A percentile compares a stretch with the other conserved stretches of the same genome.
Conservation (phyloP, 1,284 basidiomycete species). For the Farysia itapuensis region DNA sequence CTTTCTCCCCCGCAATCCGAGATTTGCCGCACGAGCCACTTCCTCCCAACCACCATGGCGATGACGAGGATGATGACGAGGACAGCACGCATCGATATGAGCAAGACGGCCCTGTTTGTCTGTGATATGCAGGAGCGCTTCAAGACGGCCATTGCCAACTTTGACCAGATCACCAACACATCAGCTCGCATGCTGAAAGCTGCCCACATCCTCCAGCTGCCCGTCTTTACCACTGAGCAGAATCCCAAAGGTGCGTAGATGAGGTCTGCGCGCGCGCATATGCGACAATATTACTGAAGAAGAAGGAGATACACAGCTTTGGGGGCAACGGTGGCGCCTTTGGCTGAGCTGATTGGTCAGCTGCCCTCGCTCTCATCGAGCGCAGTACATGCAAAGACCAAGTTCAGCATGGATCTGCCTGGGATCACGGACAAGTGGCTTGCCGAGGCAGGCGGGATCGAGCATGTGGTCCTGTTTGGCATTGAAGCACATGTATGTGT, state of each 20-base stretch:
- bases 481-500: constrained; percentile 89
- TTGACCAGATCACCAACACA: constrained; percentile 38
- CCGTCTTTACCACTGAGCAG: constrained; percentile 79
- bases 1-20: too few relatives aligned
- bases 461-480: constrained; percentile 75
- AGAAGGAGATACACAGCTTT: too few relatives aligned
- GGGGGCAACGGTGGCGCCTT: constrained; percentile 70
- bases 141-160: constrained; percentile 46
- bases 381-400: constrained; percentile 70
- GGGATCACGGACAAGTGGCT: constrained; percentile 67
- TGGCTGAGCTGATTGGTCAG: constrained; percentile 65
- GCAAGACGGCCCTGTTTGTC: constrained; percentile 50
- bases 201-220: constrained; percentile 68
- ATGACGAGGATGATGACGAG: constrained; percentile 13
- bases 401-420: constrained; percentile 80
- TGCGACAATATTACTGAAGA: too few relatives aligned
- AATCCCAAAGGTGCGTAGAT: constrained; percentile 76
- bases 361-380: constrained; percentile 68
- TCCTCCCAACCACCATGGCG: not conserved
- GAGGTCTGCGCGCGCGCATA: too few relatives aligned
- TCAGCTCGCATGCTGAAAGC: constrained; percentile 47
- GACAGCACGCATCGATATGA: constrained; percentile 35
- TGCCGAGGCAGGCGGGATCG: constrained; percentile 61
- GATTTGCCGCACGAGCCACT: too few relatives aligned
- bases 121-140: constrained; percentile 54